These are phyloP conservation scores for Lipomyces spencermartinsiae DNA, from an alignment of 805 yeast species.

Conservation along the genomic window DNA sequence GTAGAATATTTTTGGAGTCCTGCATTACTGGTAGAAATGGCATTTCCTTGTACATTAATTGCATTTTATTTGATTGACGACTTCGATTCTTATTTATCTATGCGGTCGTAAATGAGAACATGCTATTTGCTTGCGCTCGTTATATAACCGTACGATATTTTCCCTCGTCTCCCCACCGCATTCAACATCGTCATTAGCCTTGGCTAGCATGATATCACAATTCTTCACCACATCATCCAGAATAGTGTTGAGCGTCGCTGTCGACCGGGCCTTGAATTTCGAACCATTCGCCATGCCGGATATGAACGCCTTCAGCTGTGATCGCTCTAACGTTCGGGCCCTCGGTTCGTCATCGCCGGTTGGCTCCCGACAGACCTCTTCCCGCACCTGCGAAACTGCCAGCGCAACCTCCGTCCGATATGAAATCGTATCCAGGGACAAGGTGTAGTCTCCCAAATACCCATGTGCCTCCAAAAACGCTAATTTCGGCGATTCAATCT, in stretches of 20 bases:
- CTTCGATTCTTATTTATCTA: not conserved
- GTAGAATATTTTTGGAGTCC: not conserved
- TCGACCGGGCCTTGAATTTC: not conserved
- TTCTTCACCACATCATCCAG: constrained; percentile 3
- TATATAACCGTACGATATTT: constrained; percentile 10
- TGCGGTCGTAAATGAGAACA: not conserved
- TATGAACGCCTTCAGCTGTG: constrained; percentile 20
- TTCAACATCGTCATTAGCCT: not conserved
- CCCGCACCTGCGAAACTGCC: constrained; percentile 49
- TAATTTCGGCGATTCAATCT: constrained; percentile 6
- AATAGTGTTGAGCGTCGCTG: not conserved
- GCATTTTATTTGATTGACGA: not conserved
- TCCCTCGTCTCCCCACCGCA: not conserved
- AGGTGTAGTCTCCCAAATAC: constrained; percentile 78
- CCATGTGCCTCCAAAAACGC: constrained; percentile 57
- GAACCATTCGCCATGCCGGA: constrained; percentile 12
- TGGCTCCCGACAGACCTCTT: constrained; percentile 15
- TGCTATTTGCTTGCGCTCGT: constrained; percentile 15
- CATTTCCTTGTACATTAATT: not conserved
- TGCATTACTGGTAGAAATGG: not conserved
- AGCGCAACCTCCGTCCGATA: constrained; percentile 79
- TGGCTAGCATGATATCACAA: not conserved
- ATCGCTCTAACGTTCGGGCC: constrained; percentile 6
- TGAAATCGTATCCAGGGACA: constrained; percentile 60
- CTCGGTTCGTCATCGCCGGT: constrained; percentile 4